These are phyloP conservation scores for Vitis amurensis DNA, from an alignment of 164 flowering plant genomes.

Conservation along the genomic window DNA sequence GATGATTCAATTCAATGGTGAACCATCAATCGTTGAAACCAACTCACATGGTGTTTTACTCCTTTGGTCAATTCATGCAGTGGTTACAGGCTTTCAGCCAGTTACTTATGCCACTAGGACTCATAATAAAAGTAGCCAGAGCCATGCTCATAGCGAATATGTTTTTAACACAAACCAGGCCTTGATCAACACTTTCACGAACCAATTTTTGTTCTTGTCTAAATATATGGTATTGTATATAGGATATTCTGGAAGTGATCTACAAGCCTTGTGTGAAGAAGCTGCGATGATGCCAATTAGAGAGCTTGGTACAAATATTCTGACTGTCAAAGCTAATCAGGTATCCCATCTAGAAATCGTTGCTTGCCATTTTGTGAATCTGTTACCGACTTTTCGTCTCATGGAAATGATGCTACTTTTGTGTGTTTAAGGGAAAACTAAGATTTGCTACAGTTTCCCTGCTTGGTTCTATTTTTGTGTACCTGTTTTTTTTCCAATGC, in stretches of 20 bases:
- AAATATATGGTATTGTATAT: slow-evolving; percentile 1
- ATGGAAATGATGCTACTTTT: not conserved
- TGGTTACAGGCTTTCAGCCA: not conserved
- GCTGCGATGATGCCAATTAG: slow-evolving; percentile 99
- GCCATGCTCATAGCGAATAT: too few species aligned
- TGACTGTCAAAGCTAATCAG: slow-evolving; percentile 81
- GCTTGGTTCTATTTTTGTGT: not conserved
- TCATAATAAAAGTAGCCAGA: too few species aligned
- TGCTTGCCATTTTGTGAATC: not conserved
- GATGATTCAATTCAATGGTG: not conserved
- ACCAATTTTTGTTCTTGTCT: not conserved
- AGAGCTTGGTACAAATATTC: slow-evolving; percentile 89
- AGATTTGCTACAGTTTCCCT: not conserved
- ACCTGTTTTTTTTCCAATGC: too few species aligned
- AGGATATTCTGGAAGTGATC: slow-evolving; percentile 99
- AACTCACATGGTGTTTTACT: too few species aligned
- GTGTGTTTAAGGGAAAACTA: not conserved
- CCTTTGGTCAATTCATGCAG: too few species aligned
- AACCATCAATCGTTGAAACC: not conserved
- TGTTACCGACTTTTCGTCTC: not conserved
- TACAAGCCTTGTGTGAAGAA: slow-evolving; percentile 97
- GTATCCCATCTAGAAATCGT: slow-evolving; percentile 28
- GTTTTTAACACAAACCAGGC: too few species aligned
- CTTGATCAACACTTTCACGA: not conserved
- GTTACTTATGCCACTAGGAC: not conserved